Conservation (phyloP, 1,139 yeast species). For the Yamadazyma spencermartinsiae region DNA sequence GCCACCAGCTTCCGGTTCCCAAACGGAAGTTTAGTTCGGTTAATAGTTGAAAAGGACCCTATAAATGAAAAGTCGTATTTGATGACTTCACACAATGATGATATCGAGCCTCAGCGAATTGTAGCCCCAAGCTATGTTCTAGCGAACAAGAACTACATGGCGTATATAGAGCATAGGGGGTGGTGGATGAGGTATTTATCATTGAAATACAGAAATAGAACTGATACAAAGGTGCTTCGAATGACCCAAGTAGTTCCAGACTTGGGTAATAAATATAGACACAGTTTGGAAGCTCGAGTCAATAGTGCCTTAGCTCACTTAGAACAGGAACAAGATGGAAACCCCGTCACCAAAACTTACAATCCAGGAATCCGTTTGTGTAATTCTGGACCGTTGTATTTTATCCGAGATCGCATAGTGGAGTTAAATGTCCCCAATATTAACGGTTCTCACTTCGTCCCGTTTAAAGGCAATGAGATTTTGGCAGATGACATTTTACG, state of each 20-base stretch:
- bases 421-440: slow-evolving; percentile 12
- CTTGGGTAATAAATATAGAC: slow-evolving; percentile 6
- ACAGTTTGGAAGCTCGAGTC: slow-evolving; percentile 8
- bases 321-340: neutral
- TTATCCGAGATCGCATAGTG: slow-evolving; percentile 1
- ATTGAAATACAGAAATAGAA: slow-evolving; percentile 12
- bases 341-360: too few relatives aligned
- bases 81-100: slow-evolving; percentile 1
- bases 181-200: slow-evolving; percentile 14
- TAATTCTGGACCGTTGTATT: slow-evolving; percentile 8
- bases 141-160: slow-evolving; percentile 11
- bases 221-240: slow-evolving; percentile 2
- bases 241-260: slow-evolving; percentile 1
- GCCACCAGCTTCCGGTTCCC: slow-evolving; percentile 12
- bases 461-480: slow-evolving; percentile 8
- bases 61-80: neutral
- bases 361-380: slow-evolving; percentile 8
- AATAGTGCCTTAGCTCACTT: slow-evolving; percentile 4
- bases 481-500: slow-evolving; percentile 14
- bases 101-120: slow-evolving; percentile 5
- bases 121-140: slow-evolving; percentile 12
- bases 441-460: slow-evolving; percentile 5
- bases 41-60: neutral
- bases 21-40: slow-evolving; percentile 12
- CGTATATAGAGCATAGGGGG: slow-evolving; percentile 5